A percentile compares a stretch with the other conserved stretches of the same genome.
Evolutionary conservation across 257 asterid species (phyloP).

Genomic region (Solanum stenotomum): DNA sequence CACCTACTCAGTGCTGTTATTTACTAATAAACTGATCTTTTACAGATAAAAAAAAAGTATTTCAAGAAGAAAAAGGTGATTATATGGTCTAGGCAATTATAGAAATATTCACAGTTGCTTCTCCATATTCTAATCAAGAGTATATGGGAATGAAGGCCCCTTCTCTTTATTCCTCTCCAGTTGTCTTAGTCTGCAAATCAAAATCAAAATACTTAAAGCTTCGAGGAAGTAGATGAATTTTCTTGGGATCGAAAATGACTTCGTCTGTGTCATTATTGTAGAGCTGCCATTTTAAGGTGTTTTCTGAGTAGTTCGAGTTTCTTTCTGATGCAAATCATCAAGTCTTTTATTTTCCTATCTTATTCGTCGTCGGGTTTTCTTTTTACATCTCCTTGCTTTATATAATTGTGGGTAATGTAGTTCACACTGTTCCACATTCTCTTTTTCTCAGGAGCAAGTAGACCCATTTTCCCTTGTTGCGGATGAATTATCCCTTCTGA

Average conservation of each 20-base stretch:
- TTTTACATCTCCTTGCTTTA: not conserved
- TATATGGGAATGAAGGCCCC: not conserved
- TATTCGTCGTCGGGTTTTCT: not conserved
- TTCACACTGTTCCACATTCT: not conserved
- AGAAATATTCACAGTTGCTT: not conserved
- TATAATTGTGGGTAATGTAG: not conserved
- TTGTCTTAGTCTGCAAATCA: not conserved
- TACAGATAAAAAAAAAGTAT: not conserved
- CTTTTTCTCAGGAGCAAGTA: constrained; percentile 52
- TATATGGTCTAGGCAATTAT: not conserved
- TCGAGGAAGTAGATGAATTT: not conserved
- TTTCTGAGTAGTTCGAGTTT: not conserved
- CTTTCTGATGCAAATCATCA: not conserved
- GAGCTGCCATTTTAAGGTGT: not conserved
- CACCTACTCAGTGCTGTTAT: not conserved
- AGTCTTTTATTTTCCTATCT: not conserved
- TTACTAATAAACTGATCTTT: not conserved
- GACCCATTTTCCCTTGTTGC: constrained; percentile 98
- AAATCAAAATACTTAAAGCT: not conserved
- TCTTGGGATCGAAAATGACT: not conserved
- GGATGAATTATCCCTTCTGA: constrained; percentile 76
- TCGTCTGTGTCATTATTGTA: not conserved
- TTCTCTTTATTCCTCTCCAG: not conserved
- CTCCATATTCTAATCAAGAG: not conserved
- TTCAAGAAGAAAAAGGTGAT: not conserved